Evolutionary conservation across 2,329 filamentous ascomycete species (phyloP).

Genomic region (Xylaria sp.): DNA sequence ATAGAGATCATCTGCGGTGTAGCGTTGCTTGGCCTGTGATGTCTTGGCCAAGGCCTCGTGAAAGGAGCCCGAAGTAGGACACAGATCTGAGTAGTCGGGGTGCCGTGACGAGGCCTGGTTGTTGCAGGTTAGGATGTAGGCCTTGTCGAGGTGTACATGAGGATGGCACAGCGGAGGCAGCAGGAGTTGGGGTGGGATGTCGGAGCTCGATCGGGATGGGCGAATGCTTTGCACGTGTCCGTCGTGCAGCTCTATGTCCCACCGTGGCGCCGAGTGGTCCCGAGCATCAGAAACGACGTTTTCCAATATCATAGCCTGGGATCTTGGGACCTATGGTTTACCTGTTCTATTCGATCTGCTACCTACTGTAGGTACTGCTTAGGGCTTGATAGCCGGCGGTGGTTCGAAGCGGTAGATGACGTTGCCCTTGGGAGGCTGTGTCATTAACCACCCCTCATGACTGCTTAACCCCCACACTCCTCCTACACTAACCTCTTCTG

Average conservation of each 20-base stretch:
- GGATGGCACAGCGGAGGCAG: constrained; percentile 70
- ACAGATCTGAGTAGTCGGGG: constrained; percentile 68
- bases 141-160: constrained; percentile 77
- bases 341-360: background rate
- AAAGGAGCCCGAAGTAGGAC: constrained; percentile 70
- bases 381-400: background rate
- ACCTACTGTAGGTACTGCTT: background rate
- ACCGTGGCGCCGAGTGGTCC: constrained; percentile 14
- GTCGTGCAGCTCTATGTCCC: constrained; percentile 34
- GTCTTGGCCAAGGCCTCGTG: constrained; percentile 67
- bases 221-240: constrained; percentile 37
- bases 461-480: constrained; percentile 3
- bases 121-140: constrained; percentile 63
- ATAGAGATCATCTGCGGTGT: constrained; percentile 70
- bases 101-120: constrained; percentile 46
- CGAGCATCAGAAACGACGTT: constrained; percentile 35
- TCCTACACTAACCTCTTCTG: constrained; percentile 4
- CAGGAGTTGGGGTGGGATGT: constrained; percentile 44
- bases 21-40: constrained; percentile 68
- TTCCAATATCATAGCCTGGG: constrained; percentile 26
- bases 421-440: constrained; percentile 8
- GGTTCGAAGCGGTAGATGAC: constrained; percentile 8
- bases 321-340: background rate
- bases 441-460: constrained; percentile 2
- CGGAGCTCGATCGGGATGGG: constrained; percentile 31